Percentiles rank a stretch among this genome's conserved stretches.
Evolutionary conservation across 1,284 basidiomycete genomes (phyloP).

Genomic region (Cutaneotrichosporon dermatis): DNA sequence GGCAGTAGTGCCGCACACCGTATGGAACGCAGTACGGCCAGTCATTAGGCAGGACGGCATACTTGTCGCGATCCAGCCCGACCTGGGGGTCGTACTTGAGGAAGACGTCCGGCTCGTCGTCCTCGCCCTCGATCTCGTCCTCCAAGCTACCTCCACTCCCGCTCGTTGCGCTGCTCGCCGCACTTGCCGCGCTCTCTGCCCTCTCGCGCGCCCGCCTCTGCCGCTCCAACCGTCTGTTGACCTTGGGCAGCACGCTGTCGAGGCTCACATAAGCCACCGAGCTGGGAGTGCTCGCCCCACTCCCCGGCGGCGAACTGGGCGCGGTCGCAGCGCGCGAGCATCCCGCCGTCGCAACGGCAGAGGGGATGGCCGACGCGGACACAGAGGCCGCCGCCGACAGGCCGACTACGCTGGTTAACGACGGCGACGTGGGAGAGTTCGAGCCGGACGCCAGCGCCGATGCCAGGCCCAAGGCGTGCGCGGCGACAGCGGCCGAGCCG

Average conservation of each 20-base stretch:
- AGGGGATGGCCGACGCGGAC: too few relatives aligned
- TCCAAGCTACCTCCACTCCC: background rate
- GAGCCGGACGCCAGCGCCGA: background rate
- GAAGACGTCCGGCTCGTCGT: slow-evolving; percentile 26
- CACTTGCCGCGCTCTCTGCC: background rate
- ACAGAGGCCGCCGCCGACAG: too few relatives aligned
- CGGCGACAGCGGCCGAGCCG: slow-evolving; percentile 5
- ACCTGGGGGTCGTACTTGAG: slow-evolving; percentile 25
- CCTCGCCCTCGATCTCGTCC: slow-evolving; percentile 9
- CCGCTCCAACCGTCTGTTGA: slow-evolving; percentile 3
- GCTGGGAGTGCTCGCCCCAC: slow-evolving; percentile 15
- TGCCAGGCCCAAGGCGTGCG: slow-evolving; percentile 6
- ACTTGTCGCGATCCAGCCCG: slow-evolving; percentile 35
- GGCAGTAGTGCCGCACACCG: slow-evolving; percentile 43
- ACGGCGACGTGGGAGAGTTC: too few relatives aligned
- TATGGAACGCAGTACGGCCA: slow-evolving; percentile 48
- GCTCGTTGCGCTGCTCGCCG: background rate
- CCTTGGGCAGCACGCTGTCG: slow-evolving; percentile 13
- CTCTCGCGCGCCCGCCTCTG: background rate
- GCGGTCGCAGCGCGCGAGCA: slow-evolving; percentile 11
- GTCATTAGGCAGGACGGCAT: slow-evolving; percentile 45
- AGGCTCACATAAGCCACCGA: slow-evolving; percentile 16
- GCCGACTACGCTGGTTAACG: too few relatives aligned
- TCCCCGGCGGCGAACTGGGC: background rate
- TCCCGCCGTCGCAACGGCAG: background rate